phyloP scores from a whole-genome alignment of 1,284 basidiomycete species.

The Cutaneotrichosporon cutaneum region DNA sequence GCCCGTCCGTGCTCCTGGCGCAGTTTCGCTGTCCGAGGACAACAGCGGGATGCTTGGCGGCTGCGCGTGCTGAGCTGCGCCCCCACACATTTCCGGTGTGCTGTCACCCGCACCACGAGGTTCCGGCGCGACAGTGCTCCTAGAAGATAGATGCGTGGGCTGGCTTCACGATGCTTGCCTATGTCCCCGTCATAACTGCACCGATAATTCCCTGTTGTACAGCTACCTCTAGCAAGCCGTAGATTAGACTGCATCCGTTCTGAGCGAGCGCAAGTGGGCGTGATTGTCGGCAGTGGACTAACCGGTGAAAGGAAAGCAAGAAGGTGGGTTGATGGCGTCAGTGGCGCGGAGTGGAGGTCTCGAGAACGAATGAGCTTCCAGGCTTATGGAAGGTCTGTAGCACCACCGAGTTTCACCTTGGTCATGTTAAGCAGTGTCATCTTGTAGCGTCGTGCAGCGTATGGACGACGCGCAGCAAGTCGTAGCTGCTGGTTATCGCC shows the following conservation, averaged over 20 bases:
- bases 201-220: slow-evolving; percentile 5
- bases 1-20: slow-evolving; percentile 16
- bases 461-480: no score
- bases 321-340: no score
- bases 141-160: background rate
- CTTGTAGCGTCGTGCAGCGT: no score
- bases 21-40: slow-evolving; percentile 23
- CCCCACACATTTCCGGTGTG: background rate
- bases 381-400: no score
- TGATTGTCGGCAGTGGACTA: no score
- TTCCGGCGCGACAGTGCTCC: background rate
- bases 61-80: slow-evolving; percentile 23
- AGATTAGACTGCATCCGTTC: slow-evolving; percentile 4
- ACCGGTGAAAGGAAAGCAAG: no score
- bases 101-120: background rate
- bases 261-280: background rate
- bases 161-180: background rate
- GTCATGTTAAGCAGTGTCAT: no score
- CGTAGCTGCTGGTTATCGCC: no score
- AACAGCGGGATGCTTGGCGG: slow-evolving; percentile 18
- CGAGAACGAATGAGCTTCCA: no score
- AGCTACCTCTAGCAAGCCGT: background rate
- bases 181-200: background rate
- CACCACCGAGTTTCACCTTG: no score
- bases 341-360: no score